Evolutionary conservation across 129 eudicot genomes (phyloP).

Genomic region (Logfia minima): DNA sequence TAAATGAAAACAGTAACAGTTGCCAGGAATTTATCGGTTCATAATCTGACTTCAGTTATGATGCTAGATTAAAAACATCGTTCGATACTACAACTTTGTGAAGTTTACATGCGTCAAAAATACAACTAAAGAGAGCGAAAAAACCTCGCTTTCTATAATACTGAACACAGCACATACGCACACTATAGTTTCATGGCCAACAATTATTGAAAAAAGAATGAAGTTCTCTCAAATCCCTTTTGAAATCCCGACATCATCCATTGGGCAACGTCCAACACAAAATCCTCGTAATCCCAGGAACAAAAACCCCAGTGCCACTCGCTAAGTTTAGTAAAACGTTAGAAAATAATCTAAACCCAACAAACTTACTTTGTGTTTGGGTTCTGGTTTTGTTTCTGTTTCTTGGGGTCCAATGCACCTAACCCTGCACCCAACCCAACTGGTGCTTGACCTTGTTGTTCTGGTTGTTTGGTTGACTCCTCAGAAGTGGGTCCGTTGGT

Average conservation of each 20-base stretch:
- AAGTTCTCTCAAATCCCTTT: slow-evolving; percentile 24
- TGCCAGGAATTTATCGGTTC: background rate
- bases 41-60: background rate
- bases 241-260: slow-evolving; percentile 20
- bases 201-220: slow-evolving; percentile 35
- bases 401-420: slow-evolving; percentile 66
- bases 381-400: slow-evolving; percentile 41
- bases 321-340: slow-evolving; percentile 29
- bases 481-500: slow-evolving; percentile 33
- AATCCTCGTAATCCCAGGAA: slow-evolving; percentile 17
- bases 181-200: slow-evolving; percentile 28
- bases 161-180: background rate
- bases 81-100: slow-evolving; percentile 23
- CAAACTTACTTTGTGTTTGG: slow-evolving; percentile 32
- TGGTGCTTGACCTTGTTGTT: slow-evolving; percentile 47
- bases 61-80: slow-evolving; percentile 9
- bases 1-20: background rate
- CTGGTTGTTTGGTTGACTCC: slow-evolving; percentile 33
- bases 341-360: slow-evolving; percentile 15
- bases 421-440: slow-evolving; percentile 82
- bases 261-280: slow-evolving; percentile 12
- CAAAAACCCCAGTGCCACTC: background rate
- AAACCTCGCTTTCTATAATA: slow-evolving; percentile 4
- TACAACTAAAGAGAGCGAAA: slow-evolving; percentile 28
- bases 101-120: slow-evolving; percentile 36